Evolutionary conservation across 768 basidiomycete genomes (phyloP).

Genomic region (Amanita molliuscula): DNA sequence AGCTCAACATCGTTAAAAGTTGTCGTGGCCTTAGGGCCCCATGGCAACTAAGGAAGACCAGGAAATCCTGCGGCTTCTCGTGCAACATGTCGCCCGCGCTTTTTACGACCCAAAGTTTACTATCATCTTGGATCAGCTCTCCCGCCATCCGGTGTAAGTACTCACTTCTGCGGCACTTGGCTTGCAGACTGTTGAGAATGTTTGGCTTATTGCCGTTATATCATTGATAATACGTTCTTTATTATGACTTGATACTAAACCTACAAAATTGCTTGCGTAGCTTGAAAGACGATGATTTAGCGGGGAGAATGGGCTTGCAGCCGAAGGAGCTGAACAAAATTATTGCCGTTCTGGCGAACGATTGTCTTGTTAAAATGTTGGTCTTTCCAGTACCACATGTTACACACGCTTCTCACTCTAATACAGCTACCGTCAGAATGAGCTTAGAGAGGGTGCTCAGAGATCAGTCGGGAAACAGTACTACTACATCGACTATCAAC

Average conservation of each 20-base stretch:
- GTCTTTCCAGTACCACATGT: conserved; percentile 15
- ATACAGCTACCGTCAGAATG: conserved; percentile 77
- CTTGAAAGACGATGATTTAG: conserved; percentile 89
- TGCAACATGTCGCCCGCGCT: conserved; percentile 85
- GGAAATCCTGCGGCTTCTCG: conserved; percentile 75
- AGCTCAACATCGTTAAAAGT: neutral
- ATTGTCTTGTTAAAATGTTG: conserved; percentile 71
- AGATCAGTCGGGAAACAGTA: conserved; percentile 85
- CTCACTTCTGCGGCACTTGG: conserved; percentile 13
- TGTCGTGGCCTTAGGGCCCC: conserved; percentile 8
- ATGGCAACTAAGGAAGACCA: conserved; percentile 74
- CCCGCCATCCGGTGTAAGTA: conserved; percentile 92
- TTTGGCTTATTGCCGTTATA: conserved; percentile 13
- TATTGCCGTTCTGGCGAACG: conserved; percentile 71
- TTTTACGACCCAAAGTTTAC: conserved; percentile 93
- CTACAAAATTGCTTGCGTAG: conserved; percentile 31
- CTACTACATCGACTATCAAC: conserved; percentile 93
- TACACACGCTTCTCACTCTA: neutral
- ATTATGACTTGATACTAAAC: conserved; percentile 10
- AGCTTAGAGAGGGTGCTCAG: conserved; percentile 83
- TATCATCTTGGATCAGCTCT: conserved; percentile 90
- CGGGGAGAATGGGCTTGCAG: conserved; percentile 82
- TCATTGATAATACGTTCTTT: conserved; percentile 9
- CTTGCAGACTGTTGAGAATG: conserved; percentile 11
- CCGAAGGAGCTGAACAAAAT: conserved; percentile 86